phyloP scores from a whole-genome alignment of 768 basidiomycete genomes.

The Termitomyces bulborhizus region DNA sequence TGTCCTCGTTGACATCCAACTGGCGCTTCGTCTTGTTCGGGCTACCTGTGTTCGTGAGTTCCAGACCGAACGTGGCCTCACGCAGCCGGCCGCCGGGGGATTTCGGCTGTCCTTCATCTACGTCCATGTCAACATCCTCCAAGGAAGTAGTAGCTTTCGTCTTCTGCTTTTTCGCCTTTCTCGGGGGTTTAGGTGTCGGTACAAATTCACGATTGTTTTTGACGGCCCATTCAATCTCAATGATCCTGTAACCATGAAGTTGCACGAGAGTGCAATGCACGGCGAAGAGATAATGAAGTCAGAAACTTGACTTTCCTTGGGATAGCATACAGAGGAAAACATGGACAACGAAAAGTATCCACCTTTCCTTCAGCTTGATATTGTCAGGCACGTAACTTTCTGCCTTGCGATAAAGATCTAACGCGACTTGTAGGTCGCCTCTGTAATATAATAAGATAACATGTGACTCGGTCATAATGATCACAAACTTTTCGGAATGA shows the following conservation, averaged over 20 bases:
- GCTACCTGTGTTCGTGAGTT: slow-evolving; percentile 36
- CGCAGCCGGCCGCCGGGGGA: slow-evolving; percentile 10
- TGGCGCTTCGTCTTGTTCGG: slow-evolving; percentile 33
- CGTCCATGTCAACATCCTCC: slow-evolving; percentile 22
- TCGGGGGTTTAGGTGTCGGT: slow-evolving; percentile 47
- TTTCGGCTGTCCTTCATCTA: slow-evolving; percentile 17
- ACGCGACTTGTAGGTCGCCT: slow-evolving; percentile 74
- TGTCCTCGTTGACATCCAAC: slow-evolving; percentile 22
- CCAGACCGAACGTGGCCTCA: slow-evolving; percentile 30
- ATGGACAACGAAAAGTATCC: slow-evolving; percentile 64
- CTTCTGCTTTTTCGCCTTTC: slow-evolving; percentile 31
- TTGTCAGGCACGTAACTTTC: slow-evolving; percentile 84
- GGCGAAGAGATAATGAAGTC: slow-evolving; percentile 30
- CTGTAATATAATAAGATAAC: slow-evolving; percentile 26
- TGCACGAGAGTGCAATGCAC: slow-evolving; percentile 11
- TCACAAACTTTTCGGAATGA: slow-evolving; percentile 70
- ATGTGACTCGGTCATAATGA: not conserved
- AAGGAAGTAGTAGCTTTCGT: slow-evolving; percentile 20
- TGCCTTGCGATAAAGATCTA: slow-evolving; percentile 79
- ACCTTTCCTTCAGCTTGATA: slow-evolving; percentile 82
- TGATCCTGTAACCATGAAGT: slow-evolving; percentile 51
- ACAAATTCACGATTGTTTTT: slow-evolving; percentile 55
- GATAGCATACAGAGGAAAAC: slow-evolving; percentile 57
- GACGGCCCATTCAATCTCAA: slow-evolving; percentile 77
- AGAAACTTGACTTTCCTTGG: slow-evolving; percentile 31